Percentiles rank a stretch among this genome's conserved stretches.
Evolutionary conservation across 2,329 filamentous ascomycete genomes (phyloP).

Genomic region (Parascedosporium putredinis): DNA sequence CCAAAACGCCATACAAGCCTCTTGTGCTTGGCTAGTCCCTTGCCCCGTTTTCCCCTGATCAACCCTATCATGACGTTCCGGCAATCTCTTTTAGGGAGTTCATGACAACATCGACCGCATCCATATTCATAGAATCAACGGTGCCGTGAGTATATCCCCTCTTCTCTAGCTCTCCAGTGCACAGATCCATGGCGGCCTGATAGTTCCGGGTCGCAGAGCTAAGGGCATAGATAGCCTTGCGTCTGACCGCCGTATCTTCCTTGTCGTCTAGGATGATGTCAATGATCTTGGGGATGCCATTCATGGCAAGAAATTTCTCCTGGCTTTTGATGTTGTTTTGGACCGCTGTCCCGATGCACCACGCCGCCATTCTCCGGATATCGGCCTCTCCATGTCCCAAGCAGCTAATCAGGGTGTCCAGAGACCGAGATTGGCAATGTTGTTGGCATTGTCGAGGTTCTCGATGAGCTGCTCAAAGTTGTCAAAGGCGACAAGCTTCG

Average conservation of each 20-base stretch:
- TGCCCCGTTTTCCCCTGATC: too few species aligned
- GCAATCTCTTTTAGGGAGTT: conserved; percentile 35
- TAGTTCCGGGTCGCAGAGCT: conserved; percentile 83
- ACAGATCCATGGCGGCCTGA: conserved; percentile 66
- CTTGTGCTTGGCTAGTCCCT: too few species aligned
- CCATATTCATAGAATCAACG: conserved; percentile 81
- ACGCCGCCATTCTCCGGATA: conserved; percentile 77
- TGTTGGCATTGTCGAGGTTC: conserved; percentile 93
- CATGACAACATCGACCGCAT: conserved; percentile 68
- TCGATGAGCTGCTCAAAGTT: conserved; percentile 92
- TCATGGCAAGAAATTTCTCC: conserved; percentile 53
- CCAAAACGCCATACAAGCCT: conserved; percentile 10
- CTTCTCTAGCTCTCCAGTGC: conserved; percentile 51
- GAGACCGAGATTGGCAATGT: conserved; percentile 65
- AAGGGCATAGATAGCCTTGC: conserved; percentile 83
- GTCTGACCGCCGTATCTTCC: conserved; percentile 53
- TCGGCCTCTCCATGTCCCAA: conserved; percentile 60
- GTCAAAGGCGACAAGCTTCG: conserved; percentile 79
- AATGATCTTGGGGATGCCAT: conserved; percentile 62
- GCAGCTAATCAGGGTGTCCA: conserved; percentile 73
- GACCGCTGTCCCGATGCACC: conserved; percentile 88
- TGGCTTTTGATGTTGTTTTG: conserved; percentile 89
- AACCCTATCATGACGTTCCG: neutral
- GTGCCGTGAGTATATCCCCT: conserved; percentile 44
- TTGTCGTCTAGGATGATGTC: conserved; percentile 51